phyloP scores from a whole-genome alignment of 352 stramenopile genomes.

The Bremia lactucae region DNA sequence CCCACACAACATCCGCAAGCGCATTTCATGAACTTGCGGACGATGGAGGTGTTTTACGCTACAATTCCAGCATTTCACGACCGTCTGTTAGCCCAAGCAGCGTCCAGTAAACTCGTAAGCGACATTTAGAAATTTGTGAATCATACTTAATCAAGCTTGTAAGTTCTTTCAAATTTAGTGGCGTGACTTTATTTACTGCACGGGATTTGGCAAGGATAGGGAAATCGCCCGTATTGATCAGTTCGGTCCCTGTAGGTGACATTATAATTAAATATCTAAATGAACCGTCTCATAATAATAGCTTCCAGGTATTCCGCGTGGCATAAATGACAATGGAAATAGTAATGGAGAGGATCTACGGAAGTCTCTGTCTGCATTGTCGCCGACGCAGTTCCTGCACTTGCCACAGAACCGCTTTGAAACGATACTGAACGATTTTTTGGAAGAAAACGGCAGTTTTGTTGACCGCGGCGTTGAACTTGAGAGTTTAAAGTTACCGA shows the following conservation, averaged over 20 bases:
- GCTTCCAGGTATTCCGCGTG: conserved; percentile 35
- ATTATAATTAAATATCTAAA: background rate
- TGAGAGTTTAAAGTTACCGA: conserved; percentile 19
- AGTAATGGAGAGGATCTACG: conserved; percentile 24
- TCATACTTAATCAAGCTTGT: no score
- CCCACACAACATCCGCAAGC: conserved; percentile 87
- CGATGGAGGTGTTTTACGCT: conserved; percentile 87
- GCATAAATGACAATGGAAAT: conserved; percentile 5
- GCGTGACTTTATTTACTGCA: conserved; percentile 82
- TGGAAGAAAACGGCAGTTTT: conserved; percentile 28
- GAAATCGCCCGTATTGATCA: conserved; percentile 77
- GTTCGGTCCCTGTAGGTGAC: conserved; percentile 50
- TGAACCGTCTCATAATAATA: conserved; percentile 6
- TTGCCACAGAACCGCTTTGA: conserved; percentile 83
- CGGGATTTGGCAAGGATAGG: conserved; percentile 41
- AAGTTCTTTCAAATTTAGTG: conserved; percentile 30
- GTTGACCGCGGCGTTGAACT: conserved; percentile 62
- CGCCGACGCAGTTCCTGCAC: conserved; percentile 73
- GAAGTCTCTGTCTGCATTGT: conserved; percentile 32
- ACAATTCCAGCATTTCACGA: conserved; percentile 71
- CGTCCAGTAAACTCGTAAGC: conserved; percentile 50
- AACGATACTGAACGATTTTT: conserved; percentile 41
- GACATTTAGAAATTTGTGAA: background rate
- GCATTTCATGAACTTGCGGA: conserved; percentile 92
- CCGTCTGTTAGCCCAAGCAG: conserved; percentile 43